phyloP scores from a whole-genome alignment of 2,329 filamentous ascomycete genomes.

The Proliferodiscus dingleyae region DNA sequence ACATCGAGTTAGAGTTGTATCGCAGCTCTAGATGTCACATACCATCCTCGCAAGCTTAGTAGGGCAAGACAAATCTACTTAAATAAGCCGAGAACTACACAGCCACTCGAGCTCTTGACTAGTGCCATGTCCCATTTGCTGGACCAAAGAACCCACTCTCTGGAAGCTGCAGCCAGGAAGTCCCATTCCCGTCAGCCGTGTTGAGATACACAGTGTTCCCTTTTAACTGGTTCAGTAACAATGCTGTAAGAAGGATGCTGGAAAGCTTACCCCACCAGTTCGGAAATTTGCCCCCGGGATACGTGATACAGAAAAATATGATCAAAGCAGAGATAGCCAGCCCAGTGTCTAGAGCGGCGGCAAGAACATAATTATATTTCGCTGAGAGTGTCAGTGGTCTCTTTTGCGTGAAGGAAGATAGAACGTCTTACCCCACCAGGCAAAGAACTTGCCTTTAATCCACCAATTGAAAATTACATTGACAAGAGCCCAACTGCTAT shows the following conservation, averaged over 20 bases:
- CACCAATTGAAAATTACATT: slow-evolving; percentile 66
- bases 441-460: slow-evolving; percentile 58
- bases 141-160: neutral
- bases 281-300: slow-evolving; percentile 50
- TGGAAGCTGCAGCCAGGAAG: neutral
- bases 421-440: slow-evolving; percentile 46
- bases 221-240: neutral
- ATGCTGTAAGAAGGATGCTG: neutral
- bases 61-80: too few relatives aligned
- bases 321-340: slow-evolving; percentile 61
- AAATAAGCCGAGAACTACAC: too few relatives aligned
- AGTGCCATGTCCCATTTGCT: neutral
- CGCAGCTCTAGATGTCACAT: too few relatives aligned
- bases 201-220: neutral
- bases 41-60: too few relatives aligned
- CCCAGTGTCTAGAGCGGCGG: slow-evolving; percentile 64
- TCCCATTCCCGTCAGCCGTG: neutral
- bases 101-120: neutral
- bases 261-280: slow-evolving; percentile 58
- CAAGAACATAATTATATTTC: slow-evolving; percentile 71
- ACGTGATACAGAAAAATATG: slow-evolving; percentile 58
- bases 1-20: too few relatives aligned
- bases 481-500: slow-evolving; percentile 66
- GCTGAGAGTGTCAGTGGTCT: neutral
- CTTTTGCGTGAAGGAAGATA: neutral